phyloP scores from a whole-genome alignment of 2,329 filamentous ascomycete species.

The Phoma sp. region DNA sequence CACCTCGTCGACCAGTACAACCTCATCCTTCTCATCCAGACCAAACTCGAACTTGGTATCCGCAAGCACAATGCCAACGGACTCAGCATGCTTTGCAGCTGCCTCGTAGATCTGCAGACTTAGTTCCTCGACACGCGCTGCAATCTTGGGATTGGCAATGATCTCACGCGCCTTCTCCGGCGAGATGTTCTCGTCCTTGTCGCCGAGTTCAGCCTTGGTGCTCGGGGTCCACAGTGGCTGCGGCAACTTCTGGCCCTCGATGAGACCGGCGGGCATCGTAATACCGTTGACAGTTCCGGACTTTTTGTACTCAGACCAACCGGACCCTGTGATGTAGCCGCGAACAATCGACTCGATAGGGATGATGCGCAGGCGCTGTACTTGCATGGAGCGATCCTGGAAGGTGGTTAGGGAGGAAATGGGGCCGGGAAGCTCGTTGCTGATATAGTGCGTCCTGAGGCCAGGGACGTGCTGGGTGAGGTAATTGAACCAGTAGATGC shows the following conservation, averaged over 20 bases:
- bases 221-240: constrained; percentile 77
- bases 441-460: constrained; percentile 69
- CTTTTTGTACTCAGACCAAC: constrained; percentile 78
- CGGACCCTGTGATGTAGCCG: constrained; percentile 86
- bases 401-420: constrained; percentile 55
- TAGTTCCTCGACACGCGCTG: constrained; percentile 68
- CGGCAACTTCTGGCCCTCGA: constrained; percentile 73
- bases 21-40: constrained; percentile 64
- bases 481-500: constrained; percentile 69
- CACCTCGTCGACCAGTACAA: constrained; percentile 83
- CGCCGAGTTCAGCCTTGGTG: constrained; percentile 81
- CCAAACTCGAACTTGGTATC: constrained; percentile 82
- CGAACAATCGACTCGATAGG: constrained; percentile 86
- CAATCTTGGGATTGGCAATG: constrained; percentile 70
- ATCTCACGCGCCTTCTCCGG: constrained; percentile 62
- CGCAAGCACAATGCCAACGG: constrained; percentile 75
- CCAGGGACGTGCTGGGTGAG: constrained; percentile 62
- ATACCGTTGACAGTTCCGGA: constrained; percentile 82
- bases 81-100: constrained; percentile 67
- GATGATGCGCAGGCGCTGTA: constrained; percentile 74
- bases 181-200: constrained; percentile 86
- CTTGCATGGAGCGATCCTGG: constrained; percentile 73
- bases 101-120: constrained; percentile 68
- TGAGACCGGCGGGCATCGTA: constrained; percentile 68
- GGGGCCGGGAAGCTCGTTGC: constrained; percentile 59